These are phyloP conservation scores for Paraconiothyrium sp. DNA, from an alignment of 2,329 filamentous ascomycete species.

Conservation along the genomic window DNA sequence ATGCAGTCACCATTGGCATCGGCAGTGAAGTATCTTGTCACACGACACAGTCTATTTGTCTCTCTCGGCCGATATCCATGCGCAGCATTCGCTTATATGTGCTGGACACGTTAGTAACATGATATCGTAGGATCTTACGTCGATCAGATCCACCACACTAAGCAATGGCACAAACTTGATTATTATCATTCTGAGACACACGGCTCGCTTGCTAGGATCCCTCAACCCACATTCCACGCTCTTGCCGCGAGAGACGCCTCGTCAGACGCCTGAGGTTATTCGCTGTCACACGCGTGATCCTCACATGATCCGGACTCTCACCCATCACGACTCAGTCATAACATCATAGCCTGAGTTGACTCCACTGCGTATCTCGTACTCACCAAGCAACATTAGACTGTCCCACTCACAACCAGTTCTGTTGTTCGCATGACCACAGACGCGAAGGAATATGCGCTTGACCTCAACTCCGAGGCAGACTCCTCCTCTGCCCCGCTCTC, in stretches of 20 bases:
- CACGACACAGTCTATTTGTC: not conserved
- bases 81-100: not conserved
- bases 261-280: not conserved
- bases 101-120: not conserved
- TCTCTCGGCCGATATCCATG: not conserved
- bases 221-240: not conserved
- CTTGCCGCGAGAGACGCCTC: not conserved
- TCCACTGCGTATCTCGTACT: not conserved
- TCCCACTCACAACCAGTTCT: not conserved
- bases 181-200: not conserved
- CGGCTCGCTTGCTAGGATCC: not conserved
- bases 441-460: not conserved
- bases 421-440: not conserved
- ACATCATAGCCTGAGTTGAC: not conserved
- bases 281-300: not conserved
- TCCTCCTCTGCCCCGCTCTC: not conserved
- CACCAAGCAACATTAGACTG: not conserved
- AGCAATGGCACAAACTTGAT: not conserved
- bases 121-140: not conserved
- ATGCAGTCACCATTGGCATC: not conserved
- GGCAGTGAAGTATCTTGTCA: not conserved
- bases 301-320: slow-evolving; percentile 11
- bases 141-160: not conserved
- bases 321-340: not conserved
- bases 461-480: slow-evolving; percentile 5